Base-by-base conservation (phyloP, 2,329 filamentous ascomycete species). In the Hymenoscyphus infarciens region DNA sequence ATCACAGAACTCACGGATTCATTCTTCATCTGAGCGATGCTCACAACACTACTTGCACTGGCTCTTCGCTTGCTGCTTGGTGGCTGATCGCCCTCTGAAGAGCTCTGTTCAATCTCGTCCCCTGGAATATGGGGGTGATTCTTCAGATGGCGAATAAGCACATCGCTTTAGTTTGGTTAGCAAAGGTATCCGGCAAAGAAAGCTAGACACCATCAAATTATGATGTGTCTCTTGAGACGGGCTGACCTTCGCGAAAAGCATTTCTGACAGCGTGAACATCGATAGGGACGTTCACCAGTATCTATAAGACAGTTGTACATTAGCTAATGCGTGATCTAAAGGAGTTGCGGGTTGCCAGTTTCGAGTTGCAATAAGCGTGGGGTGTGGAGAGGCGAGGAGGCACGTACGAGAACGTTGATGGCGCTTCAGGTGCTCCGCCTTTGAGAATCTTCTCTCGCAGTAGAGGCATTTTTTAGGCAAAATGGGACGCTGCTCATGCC, bases 381-480 rank as follows among this genome's bases (percentile, higher is more conserved):
- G 3, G 42, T 8, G 5, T 8, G 42, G 42, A 49, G 42, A 13
- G n/a, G n/a, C 16, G n/a, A 45, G n/a, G n/a, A 22, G 22, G 42
- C 42, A 75, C 80, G 70, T 74, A 83, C 81, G 81, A 62, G 81
- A 83, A 69, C 81, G 77, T 69, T 83, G 80, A 71, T 83, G 81
- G 52, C 81, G 77, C 70, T 82, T 82, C 68, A 81, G 79, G 72
- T 83, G 81, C 69, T 83, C 81, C 33, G 79, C 81, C 73, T 83
- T 83, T 65, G 80, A 82, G 74, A 83, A 83, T 65, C 79, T 80
- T 65, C 81, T 78, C 66, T 82, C 81, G 75, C 81, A 83, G 61
- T 79, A 77, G 58, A 71, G 74, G 65, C 77, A 79, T 70, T 78
- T 77, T 71, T 74, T 74, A 60, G 77, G 70, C 65, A 78, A 75